Evolutionary conservation across 208 protist species (phyloP).

Genomic region (Leishmania braziliensis): DNA sequence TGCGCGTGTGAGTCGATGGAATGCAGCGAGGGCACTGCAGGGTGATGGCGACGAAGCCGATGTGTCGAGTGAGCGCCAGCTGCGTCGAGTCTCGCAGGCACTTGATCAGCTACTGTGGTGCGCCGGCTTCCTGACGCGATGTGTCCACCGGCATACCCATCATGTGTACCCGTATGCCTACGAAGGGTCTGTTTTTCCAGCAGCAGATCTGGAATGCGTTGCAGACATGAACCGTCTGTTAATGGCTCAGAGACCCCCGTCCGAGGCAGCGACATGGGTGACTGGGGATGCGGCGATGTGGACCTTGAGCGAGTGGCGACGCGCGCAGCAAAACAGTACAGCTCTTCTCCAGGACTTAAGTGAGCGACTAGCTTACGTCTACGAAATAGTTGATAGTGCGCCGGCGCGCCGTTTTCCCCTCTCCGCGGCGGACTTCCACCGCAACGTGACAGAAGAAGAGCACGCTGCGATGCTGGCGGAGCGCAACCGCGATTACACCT

Average conservation of each 20-base stretch:
- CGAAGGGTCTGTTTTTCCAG: constrained; percentile 64
- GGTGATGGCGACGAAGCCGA: not conserved
- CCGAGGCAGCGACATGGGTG: not conserved
- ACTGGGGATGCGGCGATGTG: not conserved
- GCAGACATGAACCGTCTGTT: constrained; percentile 26
- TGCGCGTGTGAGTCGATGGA: constrained; percentile 44
- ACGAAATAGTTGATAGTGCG: constrained; percentile 9
- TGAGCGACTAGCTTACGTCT: constrained; percentile 20
- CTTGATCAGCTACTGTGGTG: constrained; percentile 30
- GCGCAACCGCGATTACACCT: not conserved
- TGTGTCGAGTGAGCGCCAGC: not conserved
- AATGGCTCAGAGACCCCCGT: not conserved
- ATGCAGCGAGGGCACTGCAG: constrained; percentile 26
- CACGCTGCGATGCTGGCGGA: not conserved
- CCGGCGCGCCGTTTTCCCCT: constrained; percentile 21
- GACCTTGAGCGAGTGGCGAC: constrained; percentile 7
- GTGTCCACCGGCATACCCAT: not conserved
- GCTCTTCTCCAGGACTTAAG: constrained; percentile 24
- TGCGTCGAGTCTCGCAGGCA: not conserved
- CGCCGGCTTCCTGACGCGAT: constrained; percentile 20
- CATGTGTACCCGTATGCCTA: constrained; percentile 35
- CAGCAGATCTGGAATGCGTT: constrained; percentile 51
- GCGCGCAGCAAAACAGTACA: constrained; percentile 12
- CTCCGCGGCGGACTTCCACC: constrained; percentile 13
- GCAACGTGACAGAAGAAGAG: constrained; percentile 2